A percentile compares a stretch with the other conserved stretches of the same genome.
Evolutionary conservation across 345 rosid species (phyloP).

Genomic region (Adansonia digitata): DNA sequence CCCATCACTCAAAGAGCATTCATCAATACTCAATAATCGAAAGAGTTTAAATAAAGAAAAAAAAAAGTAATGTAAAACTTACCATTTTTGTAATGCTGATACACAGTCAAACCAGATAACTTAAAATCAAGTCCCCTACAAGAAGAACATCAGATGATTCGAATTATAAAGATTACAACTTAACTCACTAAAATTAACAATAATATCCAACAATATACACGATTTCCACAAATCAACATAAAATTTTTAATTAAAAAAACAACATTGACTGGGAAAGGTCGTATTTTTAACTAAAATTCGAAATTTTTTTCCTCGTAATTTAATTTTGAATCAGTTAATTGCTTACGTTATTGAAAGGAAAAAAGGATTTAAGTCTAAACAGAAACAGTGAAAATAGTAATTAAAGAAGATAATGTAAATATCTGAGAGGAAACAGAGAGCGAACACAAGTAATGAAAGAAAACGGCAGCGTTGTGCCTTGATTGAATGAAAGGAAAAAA

Average conservation of each 20-base stretch:
- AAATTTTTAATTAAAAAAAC: background rate
- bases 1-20: background rate
- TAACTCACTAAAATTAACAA: background rate
- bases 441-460: background rate
- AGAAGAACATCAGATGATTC: background rate
- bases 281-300: background rate
- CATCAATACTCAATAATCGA: background rate
- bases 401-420: background rate
- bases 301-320: background rate
- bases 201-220: background rate
- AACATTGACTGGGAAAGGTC: background rate
- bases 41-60: background rate
- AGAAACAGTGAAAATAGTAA: background rate
- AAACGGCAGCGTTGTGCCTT: too few species aligned
- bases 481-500: too few species aligned
- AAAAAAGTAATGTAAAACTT: background rate
- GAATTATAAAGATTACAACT: background rate
- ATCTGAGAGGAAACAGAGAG: background rate
- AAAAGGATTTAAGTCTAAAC: background rate
- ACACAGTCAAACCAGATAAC: background rate
- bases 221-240: background rate
- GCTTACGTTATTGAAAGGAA: background rate
- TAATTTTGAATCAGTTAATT: background rate
- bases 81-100: slow-evolving; percentile 33
- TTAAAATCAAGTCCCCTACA: slow-evolving; percentile 23